phyloP scores from a whole-genome alignment of 805 yeast species.

The Sugiyamaella lignohabitans region DNA sequence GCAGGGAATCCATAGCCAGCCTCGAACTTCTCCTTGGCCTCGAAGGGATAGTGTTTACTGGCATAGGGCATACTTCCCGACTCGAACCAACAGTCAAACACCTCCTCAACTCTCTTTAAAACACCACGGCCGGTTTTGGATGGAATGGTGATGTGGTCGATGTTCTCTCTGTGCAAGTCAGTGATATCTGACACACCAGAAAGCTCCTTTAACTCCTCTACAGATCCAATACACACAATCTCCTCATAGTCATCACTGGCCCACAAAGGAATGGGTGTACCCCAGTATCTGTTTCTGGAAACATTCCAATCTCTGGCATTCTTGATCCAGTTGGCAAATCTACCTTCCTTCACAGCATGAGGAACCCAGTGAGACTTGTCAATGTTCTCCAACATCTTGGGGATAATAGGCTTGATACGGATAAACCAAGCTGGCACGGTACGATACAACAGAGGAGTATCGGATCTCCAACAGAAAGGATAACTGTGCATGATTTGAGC shows the following conservation, averaged over 20 bases:
- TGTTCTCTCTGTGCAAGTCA: slow-evolving; percentile 89
- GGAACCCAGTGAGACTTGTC: slow-evolving; percentile 95
- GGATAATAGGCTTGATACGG: slow-evolving; percentile 78
- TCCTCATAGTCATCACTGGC: slow-evolving; percentile 90
- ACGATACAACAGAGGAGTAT: slow-evolving; percentile 92
- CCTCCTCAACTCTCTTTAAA: slow-evolving; percentile 90
- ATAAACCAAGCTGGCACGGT: slow-evolving; percentile 99
- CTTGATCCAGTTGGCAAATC: slow-evolving; percentile 96
- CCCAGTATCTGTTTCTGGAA: slow-evolving; percentile 99
- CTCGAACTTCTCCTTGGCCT: slow-evolving; percentile 62
- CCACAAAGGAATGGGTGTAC: slow-evolving; percentile 99
- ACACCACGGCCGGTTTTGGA: slow-evolving; percentile 83
- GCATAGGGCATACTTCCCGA: slow-evolving; percentile 99
- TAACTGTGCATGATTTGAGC: slow-evolving; percentile 90
- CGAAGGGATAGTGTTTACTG: slow-evolving; percentile 94
- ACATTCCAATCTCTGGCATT: slow-evolving; percentile 99
- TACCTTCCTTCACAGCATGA: slow-evolving; percentile 76
- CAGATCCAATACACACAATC: slow-evolving; percentile 86
- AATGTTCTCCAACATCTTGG: slow-evolving; percentile 81
- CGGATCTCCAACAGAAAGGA: slow-evolving; percentile 99
- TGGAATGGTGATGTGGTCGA: slow-evolving; percentile 90
- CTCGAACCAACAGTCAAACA: slow-evolving; percentile 99
- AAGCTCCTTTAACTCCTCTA: slow-evolving; percentile 76
- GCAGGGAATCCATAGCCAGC: slow-evolving; percentile 72
- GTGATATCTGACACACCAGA: slow-evolving; percentile 76